These are phyloP conservation scores for Logfia minima DNA, from an alignment of 129 eudicot species.

Conservation along the genomic window DNA sequence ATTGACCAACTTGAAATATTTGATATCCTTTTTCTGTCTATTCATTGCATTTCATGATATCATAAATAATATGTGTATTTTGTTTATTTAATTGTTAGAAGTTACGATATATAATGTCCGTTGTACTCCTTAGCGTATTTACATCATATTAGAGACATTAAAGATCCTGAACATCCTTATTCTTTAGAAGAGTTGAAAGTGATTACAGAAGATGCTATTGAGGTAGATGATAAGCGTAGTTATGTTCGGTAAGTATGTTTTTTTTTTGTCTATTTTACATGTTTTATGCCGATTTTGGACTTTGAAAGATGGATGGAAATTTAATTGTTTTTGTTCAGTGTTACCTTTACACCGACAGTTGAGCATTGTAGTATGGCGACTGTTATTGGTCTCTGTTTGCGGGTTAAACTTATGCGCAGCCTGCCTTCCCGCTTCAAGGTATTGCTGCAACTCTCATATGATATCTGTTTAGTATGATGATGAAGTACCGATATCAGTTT, in stretches of 20 bases:
- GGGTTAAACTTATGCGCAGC: constrained; percentile 95
- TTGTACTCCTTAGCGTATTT: constrained; percentile 46
- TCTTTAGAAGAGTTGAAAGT: constrained; percentile 92
- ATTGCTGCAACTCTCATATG: constrained; percentile 1
- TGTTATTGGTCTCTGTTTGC: constrained; percentile 86
- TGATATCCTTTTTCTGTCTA: constrained; percentile 64
- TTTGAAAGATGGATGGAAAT: not conserved
- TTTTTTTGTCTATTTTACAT: not conserved
- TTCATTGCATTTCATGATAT: not conserved
- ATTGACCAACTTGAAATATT: constrained; percentile 85
- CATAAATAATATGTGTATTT: not conserved
- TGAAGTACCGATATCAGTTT: not conserved
- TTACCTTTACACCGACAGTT: constrained; percentile 94
- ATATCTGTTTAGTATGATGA: not conserved
- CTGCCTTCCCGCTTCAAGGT: constrained; percentile 91
- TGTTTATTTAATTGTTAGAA: not conserved
- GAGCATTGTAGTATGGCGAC: constrained; percentile 99
- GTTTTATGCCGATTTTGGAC: not conserved
- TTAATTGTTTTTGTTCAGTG: constrained; percentile 41
- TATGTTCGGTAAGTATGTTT: constrained; percentile 58
- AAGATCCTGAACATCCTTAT: constrained; percentile 99
- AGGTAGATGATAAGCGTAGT: constrained; percentile 70
- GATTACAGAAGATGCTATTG: constrained; percentile 90
- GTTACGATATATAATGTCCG: not conserved
- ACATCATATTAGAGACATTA: constrained; percentile 95